Conservation (phyloP, 495 filamentous ascomycete genomes). For the Diplogelasinospora grovesii region DNA sequence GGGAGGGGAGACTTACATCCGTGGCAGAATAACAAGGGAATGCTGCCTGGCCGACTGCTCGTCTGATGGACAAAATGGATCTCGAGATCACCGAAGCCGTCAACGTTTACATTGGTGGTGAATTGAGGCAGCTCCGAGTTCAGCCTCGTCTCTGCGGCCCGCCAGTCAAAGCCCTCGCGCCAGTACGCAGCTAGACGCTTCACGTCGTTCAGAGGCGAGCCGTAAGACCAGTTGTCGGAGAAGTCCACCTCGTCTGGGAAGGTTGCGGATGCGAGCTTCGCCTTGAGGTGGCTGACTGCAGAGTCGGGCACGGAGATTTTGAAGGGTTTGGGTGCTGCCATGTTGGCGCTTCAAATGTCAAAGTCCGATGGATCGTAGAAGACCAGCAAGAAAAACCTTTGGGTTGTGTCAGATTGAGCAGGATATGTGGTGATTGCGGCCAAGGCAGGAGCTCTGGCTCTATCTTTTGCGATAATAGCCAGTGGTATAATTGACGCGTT, state of each 20-base stretch:
- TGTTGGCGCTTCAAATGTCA: too few relatives aligned
- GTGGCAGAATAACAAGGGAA: conserved; percentile 52
- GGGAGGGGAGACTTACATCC: conserved; percentile 48
- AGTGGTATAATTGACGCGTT: too few relatives aligned
- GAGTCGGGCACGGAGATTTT: conserved; percentile 24
- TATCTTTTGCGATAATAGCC: too few relatives aligned
- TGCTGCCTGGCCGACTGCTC: conserved; percentile 33
- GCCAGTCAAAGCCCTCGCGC: conserved; percentile 42
- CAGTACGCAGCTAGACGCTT: conserved; percentile 45
- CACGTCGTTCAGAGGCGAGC: conserved; percentile 45
- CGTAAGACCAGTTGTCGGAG: conserved; percentile 29
- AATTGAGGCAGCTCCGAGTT: conserved; percentile 55
- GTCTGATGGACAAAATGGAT: conserved; percentile 52
- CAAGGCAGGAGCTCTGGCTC: too few relatives aligned
- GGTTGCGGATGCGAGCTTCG: conserved; percentile 22
- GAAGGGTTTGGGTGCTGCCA: conserved; percentile 28
- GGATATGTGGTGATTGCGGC: too few relatives aligned
- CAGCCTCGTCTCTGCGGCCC: conserved; percentile 37
- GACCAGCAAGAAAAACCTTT: too few relatives aligned
- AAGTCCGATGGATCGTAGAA: too few relatives aligned
- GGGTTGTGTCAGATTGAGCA: too few relatives aligned
- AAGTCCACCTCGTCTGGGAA: conserved; percentile 24
- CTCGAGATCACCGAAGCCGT: conserved; percentile 39
- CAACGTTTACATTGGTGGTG: conserved; percentile 41
- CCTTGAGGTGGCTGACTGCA: conserved; percentile 23